These are phyloP conservation scores for Vigna unguiculata DNA, from an alignment of 306 rosid genomes.

Conservation along the genomic window DNA sequence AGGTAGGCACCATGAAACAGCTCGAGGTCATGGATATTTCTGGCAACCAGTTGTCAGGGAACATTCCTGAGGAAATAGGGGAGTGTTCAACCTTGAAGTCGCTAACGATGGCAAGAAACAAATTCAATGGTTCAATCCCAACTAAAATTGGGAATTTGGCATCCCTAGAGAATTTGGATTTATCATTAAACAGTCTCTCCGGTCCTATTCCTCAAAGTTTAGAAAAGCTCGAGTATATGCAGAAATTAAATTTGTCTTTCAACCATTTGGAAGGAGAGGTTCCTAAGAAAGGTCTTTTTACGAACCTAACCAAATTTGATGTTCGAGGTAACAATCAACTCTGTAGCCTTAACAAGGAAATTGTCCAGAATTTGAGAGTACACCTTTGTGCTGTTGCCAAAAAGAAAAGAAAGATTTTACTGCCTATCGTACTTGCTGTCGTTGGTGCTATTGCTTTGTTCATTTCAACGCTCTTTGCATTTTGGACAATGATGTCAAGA, in stretches of 20 bases:
- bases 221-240: slow-evolving; percentile 38
- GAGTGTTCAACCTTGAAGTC: slow-evolving; percentile 14
- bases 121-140: slow-evolving; percentile 49
- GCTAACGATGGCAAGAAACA: slow-evolving; percentile 49
- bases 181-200: slow-evolving; percentile 54
- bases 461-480: slow-evolving; percentile 14
- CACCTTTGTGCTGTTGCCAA: slow-evolving; percentile 19
- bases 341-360: slow-evolving; percentile 44
- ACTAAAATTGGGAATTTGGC: slow-evolving; percentile 39
- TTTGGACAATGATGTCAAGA: slow-evolving; percentile 16
- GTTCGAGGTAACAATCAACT: slow-evolving; percentile 49
- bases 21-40: slow-evolving; percentile 38
- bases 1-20: slow-evolving; percentile 44
- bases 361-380: slow-evolving; percentile 42
- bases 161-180: slow-evolving; percentile 48
- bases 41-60: slow-evolving; percentile 43
- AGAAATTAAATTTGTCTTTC: slow-evolving; percentile 52
- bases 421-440: slow-evolving; percentile 41
- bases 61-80: slow-evolving; percentile 35
- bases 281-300: slow-evolving; percentile 48
- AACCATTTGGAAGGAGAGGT: slow-evolving; percentile 57
- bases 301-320: slow-evolving; percentile 43
- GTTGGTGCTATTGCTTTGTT: slow-evolving; percentile 34
- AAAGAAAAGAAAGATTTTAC: slow-evolving; percentile 27
- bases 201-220: slow-evolving; percentile 50